Percentiles rank a stretch among this genome's conserved stretches.
These are phyloP conservation scores for Mycena leptocephala DNA, from an alignment of 768 basidiomycete species.

Conservation along the genomic window DNA sequence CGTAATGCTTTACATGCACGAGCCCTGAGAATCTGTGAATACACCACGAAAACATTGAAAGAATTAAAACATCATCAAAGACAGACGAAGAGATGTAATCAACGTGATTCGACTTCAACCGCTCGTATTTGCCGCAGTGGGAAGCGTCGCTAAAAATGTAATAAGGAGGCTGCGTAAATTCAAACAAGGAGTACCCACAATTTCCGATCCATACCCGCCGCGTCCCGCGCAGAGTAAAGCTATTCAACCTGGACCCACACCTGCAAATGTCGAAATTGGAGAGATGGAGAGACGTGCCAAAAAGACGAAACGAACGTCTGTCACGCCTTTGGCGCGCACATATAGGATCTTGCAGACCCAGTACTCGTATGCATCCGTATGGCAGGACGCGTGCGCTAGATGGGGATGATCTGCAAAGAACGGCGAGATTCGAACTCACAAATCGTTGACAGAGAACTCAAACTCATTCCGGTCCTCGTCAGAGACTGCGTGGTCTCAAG, in stretches of 20 bases:
- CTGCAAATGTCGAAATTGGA: slow-evolving; percentile 42
- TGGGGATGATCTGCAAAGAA: neutral
- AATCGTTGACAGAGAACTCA: neutral
- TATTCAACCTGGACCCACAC: slow-evolving; percentile 69
- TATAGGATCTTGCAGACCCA: slow-evolving; percentile 19
- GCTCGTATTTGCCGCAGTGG: slow-evolving; percentile 63
- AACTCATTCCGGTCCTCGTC: neutral
- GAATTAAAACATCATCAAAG: slow-evolving; percentile 59
- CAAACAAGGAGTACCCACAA: slow-evolving; percentile 58
- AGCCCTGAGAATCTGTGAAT: slow-evolving; percentile 48
- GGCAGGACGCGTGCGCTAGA: slow-evolving; percentile 17
- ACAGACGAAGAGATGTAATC: slow-evolving; percentile 64
- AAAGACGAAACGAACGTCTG: slow-evolving; percentile 5
- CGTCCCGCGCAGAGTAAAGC: slow-evolving; percentile 69
- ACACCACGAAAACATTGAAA: neutral
- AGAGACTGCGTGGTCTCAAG: neutral
- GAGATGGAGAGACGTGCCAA: no score
- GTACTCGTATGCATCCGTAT: slow-evolving; percentile 1
- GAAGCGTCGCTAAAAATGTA: slow-evolving; percentile 51
- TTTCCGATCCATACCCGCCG: slow-evolving; percentile 58
- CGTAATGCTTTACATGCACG: slow-evolving; percentile 51
- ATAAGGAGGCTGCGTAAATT: neutral
- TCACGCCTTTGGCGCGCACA: neutral
- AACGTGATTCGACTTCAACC: slow-evolving; percentile 63
- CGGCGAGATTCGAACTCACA: neutral